phyloP scores from a whole-genome alignment of 176 grass and related monocot species.

The Zoysia japonica region DNA sequence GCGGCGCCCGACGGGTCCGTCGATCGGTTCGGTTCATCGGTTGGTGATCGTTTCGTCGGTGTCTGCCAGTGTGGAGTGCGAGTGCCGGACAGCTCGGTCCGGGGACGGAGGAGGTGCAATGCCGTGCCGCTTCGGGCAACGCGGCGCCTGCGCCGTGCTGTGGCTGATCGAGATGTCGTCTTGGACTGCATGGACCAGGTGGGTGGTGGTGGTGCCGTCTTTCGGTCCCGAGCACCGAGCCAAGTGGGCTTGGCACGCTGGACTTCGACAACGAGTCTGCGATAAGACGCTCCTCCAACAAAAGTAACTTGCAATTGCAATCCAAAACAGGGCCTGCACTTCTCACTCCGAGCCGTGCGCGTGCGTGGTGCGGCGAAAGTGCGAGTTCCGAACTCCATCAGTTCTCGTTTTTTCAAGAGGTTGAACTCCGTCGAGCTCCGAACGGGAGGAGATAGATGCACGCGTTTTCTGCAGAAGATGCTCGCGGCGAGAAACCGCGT shows the following conservation, averaged over 20 bases:
- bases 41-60: not conserved
- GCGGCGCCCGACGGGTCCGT: not conserved
- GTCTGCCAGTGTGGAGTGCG: too few species aligned
- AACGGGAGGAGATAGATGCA: not conserved
- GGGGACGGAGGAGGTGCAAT: not conserved
- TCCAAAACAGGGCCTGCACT: not conserved
- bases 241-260: not conserved
- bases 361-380: not conserved
- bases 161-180: not conserved
- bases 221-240: not conserved
- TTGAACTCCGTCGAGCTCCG: not conserved
- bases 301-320: not conserved
- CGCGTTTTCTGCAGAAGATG: not conserved
- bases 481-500: not conserved
- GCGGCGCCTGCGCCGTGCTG: not conserved
- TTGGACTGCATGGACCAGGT: not conserved
- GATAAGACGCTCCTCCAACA: not conserved
- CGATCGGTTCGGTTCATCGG: not conserved
- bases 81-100: not conserved
- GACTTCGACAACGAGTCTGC: not conserved
- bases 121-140: conserved; percentile 3
- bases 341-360: not conserved
- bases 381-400: not conserved
- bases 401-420: too few species aligned
- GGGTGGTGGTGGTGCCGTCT: not conserved